Base-by-base conservation (phyloP, 2,329 filamentous ascomycete species). In the Fusarium newnesense region DNA sequence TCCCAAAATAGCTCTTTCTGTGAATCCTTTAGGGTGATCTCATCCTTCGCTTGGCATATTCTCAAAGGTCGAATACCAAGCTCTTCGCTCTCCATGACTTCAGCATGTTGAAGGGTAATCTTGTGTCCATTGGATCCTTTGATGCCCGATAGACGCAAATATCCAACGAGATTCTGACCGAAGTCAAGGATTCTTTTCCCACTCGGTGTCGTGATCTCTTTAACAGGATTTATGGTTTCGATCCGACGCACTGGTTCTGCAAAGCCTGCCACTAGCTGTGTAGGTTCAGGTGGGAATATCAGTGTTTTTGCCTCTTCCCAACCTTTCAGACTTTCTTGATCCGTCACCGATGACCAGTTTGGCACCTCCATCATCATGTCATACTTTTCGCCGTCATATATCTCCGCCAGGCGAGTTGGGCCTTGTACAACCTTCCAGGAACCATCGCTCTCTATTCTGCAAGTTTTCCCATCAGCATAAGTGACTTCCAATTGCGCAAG, bases 91-190 rank as follows among this genome's bases (percentile, higher is more conserved):
- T 90, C 87, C 8, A 91, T 80, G 16, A 88, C 88, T 75, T 91
- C 89, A 2, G 88, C 85, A 74, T 90, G 88, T 0, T 77, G 78
- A 19, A 91, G 79, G 8, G 79, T 82, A 26, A 90, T 83, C 13
- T 78, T 81, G 6, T 83, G 80, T 2, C 83, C 84, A 6, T 76
- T 74, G 0, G 81, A 78, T 1, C 81, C 84, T 43, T 72, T 72
- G 4, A 85, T 75, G 1, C 26, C 36, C 78, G 75, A 3, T 73
- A 80, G 16, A 89, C 79, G 78, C 3, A 89, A 62, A 71, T 83
- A 83, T 3, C 88, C 89, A 2, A 89, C 88, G 0, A 90, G 79
- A 70, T 90, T 90, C 73, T 90, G 88, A 4, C 88, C 88, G 75
- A 90, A 90, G 69, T 90, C 87, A 9, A 90, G 66, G 3, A 89